These are phyloP conservation scores for Talaromyces atroroseus DNA, from an alignment of 2,329 filamentous ascomycete genomes.

Conservation along the genomic window DNA sequence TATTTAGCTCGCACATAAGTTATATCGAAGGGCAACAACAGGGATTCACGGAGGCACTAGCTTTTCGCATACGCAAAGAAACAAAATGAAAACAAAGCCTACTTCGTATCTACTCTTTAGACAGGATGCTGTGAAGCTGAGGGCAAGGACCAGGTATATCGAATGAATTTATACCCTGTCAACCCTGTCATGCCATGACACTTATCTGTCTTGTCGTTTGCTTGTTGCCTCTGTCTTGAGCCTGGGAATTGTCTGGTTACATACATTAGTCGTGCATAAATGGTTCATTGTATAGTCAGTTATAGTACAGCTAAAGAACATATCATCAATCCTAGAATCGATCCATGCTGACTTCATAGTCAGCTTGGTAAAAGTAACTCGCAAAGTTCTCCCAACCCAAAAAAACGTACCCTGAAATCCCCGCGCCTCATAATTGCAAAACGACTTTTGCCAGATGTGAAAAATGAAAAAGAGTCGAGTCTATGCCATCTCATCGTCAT, in stretches of 20 bases:
- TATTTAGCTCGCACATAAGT: too few species aligned
- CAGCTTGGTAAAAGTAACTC: background rate
- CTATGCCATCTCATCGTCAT: slow-evolving; percentile 37
- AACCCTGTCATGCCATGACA: too few species aligned
- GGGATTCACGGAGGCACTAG: background rate
- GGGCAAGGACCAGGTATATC: too few species aligned
- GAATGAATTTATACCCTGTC: too few species aligned
- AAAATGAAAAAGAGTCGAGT: background rate
- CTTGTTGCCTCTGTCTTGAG: background rate
- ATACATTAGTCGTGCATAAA: background rate
- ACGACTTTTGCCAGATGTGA: background rate
- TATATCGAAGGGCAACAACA: background rate
- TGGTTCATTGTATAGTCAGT: background rate
- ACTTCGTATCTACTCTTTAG: too few species aligned
- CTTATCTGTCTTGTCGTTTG: too few species aligned
- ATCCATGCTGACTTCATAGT: background rate
- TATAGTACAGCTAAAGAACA: background rate
- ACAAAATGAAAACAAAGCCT: too few species aligned
- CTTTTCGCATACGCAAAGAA: background rate
- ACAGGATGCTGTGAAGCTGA: too few species aligned
- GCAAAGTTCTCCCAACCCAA: background rate
- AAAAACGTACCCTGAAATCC: background rate
- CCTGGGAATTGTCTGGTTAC: background rate
- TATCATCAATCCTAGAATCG: background rate
- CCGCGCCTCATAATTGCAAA: slow-evolving; percentile 1